Conservation (phyloP, 169 alveolate genomes). For the Perkinsus marinus region DNA sequence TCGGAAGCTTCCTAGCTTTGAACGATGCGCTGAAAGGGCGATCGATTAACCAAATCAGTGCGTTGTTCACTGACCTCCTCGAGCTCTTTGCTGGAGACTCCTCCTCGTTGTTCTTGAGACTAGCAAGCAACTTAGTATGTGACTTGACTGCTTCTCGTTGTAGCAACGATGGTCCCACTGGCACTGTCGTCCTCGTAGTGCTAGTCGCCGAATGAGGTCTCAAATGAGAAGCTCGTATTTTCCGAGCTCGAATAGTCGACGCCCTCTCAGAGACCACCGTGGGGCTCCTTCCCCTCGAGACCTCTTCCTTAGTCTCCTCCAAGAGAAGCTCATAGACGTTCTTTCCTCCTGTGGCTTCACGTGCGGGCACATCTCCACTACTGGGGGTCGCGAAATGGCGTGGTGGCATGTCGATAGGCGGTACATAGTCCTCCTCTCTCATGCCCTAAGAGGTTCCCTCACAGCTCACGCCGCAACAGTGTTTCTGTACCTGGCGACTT, state of each 20-base stretch:
- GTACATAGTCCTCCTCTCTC: not conserved
- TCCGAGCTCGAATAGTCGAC: not conserved
- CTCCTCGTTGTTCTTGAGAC: not conserved
- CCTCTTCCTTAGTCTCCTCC: not conserved
- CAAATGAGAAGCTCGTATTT: not conserved
- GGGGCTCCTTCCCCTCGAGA: not conserved
- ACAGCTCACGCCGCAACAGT: not conserved
- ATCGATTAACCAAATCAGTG: not conserved
- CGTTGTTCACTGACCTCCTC: not conserved
- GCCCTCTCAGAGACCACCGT: not conserved
- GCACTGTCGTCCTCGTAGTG: not conserved
- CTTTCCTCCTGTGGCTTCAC: not conserved
- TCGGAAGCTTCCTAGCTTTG: not conserved
- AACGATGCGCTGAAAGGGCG: not conserved
- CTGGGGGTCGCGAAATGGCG: not conserved
- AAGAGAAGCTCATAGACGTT: not conserved
- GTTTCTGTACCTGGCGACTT: not conserved
- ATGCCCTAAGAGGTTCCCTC: not conserved
- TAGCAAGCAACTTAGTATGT: not conserved
- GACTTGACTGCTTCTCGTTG: not conserved
- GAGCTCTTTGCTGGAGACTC: not conserved
- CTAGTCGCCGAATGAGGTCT: not conserved
- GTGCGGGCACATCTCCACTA: not conserved
- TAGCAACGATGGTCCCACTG: not conserved
- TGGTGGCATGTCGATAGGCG: not conserved